A percentile compares a stretch with the other conserved stretches of the same genome.
These are phyloP conservation scores for Coemansia furcata DNA, from an alignment of 192 early-diverging fungal genomes.

Conservation along the genomic window DNA sequence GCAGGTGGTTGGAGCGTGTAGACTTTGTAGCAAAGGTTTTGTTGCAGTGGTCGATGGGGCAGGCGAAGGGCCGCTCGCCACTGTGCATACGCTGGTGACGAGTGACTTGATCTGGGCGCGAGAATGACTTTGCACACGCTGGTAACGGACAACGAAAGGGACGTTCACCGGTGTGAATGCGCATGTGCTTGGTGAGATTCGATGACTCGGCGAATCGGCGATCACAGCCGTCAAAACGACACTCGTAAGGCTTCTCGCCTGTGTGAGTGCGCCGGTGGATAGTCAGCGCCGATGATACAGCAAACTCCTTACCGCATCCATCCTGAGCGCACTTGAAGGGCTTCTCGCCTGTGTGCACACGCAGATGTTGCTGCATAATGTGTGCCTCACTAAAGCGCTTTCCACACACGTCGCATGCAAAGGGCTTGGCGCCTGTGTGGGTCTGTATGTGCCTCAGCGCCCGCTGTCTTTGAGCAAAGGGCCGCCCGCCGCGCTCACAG, in stretches of 20 bases:
- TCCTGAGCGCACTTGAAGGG: slow-evolving; percentile 66
- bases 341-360: slow-evolving; percentile 75
- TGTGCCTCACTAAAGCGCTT: slow-evolving; percentile 79
- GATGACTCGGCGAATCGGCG: slow-evolving; percentile 54
- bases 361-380: slow-evolving; percentile 76
- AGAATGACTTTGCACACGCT: slow-evolving; percentile 71
- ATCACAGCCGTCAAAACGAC: slow-evolving; percentile 48
- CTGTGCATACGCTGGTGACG: slow-evolving; percentile 60
- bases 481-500: slow-evolving; percentile 60
- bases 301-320: slow-evolving; percentile 66
- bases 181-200: slow-evolving; percentile 71
- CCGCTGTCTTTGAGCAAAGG: slow-evolving; percentile 70
- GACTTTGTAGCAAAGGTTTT: slow-evolving; percentile 38
- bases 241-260: slow-evolving; percentile 70
- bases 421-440: slow-evolving; percentile 81
- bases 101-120: slow-evolving; percentile 67
- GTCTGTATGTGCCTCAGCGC: slow-evolving; percentile 82
- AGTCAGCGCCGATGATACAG: slow-evolving; percentile 66
- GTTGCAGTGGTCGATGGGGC: slow-evolving; percentile 32
- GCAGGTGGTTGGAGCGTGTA: slow-evolving; percentile 37
- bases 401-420: slow-evolving; percentile 69
- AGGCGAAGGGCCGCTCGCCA: slow-evolving; percentile 31
- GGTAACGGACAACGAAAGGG: slow-evolving; percentile 65
- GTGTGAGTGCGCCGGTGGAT: slow-evolving; percentile 71
- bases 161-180: slow-evolving; percentile 75